phyloP scores from a whole-genome alignment of 2,329 filamentous ascomycete species.

The Hymenoscyphus fructigenus region DNA sequence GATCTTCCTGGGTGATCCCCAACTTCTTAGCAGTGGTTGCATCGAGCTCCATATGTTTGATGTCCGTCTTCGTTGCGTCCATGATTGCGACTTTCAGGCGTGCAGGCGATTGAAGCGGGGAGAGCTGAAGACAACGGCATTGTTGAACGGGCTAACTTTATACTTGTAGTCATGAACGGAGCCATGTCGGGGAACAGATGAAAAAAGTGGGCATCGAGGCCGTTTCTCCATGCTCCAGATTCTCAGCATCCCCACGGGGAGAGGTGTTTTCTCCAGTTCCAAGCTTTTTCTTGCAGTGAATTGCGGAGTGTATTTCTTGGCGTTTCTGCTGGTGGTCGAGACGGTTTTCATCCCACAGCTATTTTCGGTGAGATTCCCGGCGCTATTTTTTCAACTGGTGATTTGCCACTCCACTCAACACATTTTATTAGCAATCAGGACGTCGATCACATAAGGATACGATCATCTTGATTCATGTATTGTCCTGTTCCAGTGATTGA shows the following conservation, averaged over 20 bases:
- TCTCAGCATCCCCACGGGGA: background rate
- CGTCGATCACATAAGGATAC: background rate
- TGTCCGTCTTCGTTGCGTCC: background rate
- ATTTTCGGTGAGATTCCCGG: background rate
- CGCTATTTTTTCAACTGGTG: background rate
- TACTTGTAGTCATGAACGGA: background rate
- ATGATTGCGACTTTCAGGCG: background rate
- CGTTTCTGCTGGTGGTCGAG: background rate
- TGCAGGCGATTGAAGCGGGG: background rate
- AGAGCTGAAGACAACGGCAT: background rate
- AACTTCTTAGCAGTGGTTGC: constrained; percentile 12
- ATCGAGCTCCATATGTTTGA: constrained; percentile 22
- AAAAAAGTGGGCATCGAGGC: background rate
- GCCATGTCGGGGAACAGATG: background rate
- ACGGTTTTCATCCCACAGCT: too few relatives aligned
- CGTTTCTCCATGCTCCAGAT: constrained; percentile 4
- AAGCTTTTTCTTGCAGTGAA: background rate
- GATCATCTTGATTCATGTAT: constrained; percentile 3
- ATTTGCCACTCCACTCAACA: background rate
- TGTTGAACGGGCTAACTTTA: background rate
- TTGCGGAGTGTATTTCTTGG: background rate
- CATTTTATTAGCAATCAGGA: background rate
- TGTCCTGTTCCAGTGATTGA: background rate
- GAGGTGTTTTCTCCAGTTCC: background rate
- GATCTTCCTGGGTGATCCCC: constrained; percentile 17